A percentile compares a stretch with the other conserved stretches of the same genome.
phyloP scores from a whole-genome alignment of 176 grass and related monocot genomes.

The Zoysia japonica region DNA sequence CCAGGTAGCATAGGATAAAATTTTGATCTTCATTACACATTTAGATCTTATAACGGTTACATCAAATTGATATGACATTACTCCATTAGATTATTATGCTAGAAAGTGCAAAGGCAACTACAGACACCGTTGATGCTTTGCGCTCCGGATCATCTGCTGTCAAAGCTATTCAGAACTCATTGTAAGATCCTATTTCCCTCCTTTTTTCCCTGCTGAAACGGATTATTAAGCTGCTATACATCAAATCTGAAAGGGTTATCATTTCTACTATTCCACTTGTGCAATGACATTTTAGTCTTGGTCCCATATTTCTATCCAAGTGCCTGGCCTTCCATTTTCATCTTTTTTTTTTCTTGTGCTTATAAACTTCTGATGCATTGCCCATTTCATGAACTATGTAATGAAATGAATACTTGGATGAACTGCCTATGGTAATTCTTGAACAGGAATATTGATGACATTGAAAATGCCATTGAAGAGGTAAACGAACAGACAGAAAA shows the following conservation, averaged over 20 bases:
- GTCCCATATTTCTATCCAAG: not conserved
- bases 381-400: not conserved
- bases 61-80: conserved; percentile 2
- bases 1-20: conserved; percentile 44
- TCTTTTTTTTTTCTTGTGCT: not conserved
- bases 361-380: not conserved
- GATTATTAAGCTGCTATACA: not conserved
- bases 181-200: conserved; percentile 54
- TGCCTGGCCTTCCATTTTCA: not conserved
- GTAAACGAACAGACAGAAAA: conserved; percentile 53
- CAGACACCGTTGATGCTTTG: conserved; percentile 70
- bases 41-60: not conserved
- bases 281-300: not conserved
- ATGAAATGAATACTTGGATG: not conserved
- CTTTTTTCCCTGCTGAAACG: not conserved
- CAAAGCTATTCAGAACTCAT: conserved; percentile 67
- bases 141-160: conserved; percentile 60
- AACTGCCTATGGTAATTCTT: not conserved
- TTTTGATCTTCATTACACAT: not conserved
- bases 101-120: conserved; percentile 68
- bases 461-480: conserved; percentile 58
- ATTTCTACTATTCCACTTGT: not conserved
- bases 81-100: conserved; percentile 53
- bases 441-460: conserved; percentile 62
- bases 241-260: not conserved